Base-by-base conservation (phyloP, 805 yeast genomes). In the Spathaspora hagerdaliae region DNA sequence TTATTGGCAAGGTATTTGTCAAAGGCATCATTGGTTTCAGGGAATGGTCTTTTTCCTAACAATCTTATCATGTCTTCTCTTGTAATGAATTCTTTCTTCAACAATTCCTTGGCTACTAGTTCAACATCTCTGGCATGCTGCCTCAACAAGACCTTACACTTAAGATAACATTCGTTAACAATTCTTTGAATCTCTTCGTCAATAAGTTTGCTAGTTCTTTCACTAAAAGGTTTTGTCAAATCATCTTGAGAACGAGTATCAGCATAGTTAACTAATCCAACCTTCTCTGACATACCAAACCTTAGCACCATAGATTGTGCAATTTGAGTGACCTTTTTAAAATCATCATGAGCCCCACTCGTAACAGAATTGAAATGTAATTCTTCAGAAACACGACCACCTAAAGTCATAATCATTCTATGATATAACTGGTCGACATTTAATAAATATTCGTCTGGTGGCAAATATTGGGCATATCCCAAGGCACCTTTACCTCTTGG, bases 401-500 rank as follows among this genome's bases (percentile, higher is more conserved):
- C 99, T 39, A 94, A 74, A 0, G 97, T 86, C 98, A 94, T 95
- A 27, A 90, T 82, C 96, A 94, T 91, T 53, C 96, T 79, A 64
- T 94, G 96, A 53, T 74, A 75, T 51, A 91, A 78, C 65, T 94
- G 97, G 51, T 81, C 77, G 47, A 83, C 83, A 29, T 85, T 79
- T 54, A 87, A 72, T 58, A 94, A 72, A 59, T 87, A 90, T 48
- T 85, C 82, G 62, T 94, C 99, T 42, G 92, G 89, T 2, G 99
- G 99, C 52, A 95, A 75, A 61, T 92, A 95, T 64, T 94, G 97
- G 1, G 99, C 99, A 64, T 95, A 94, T 19, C 99, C 99, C 43
- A 94, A 75, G 2, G 98, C 96, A 52, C 96, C 96, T 67, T 86
- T 94, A 12, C 98, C 98, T 58, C 98, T 79, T 36, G 99, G 99